Evolutionary conservation across 345 rosid species (phyloP).

Genomic region (Camelina neglecta): DNA sequence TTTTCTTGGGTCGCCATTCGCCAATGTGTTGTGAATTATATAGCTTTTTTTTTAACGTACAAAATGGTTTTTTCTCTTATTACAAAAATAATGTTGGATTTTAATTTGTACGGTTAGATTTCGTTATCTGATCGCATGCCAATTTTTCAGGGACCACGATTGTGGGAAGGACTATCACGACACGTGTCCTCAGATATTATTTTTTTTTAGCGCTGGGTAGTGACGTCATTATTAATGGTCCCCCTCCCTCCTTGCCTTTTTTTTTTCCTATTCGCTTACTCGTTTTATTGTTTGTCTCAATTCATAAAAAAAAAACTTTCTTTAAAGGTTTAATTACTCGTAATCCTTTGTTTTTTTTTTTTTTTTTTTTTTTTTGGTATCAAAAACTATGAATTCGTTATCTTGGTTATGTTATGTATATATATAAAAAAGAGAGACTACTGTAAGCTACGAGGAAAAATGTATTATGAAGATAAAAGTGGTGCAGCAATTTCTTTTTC

Average conservation of each 20-base stretch:
- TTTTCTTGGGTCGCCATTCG: too few relatives aligned
- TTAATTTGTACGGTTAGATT: conserved; percentile 24
- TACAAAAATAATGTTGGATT: conserved; percentile 16
- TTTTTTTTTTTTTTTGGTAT: too few relatives aligned
- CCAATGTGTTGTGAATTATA: neutral
- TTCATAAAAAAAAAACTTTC: too few relatives aligned
- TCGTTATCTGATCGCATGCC: conserved; percentile 41
- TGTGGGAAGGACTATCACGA: neutral
- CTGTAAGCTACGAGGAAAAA: too few relatives aligned
- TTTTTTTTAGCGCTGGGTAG: neutral
- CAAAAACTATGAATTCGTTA: too few relatives aligned
- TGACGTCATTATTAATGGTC: conserved; percentile 31
- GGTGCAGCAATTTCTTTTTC: neutral
- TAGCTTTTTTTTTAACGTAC: neutral
- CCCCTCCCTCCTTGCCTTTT: conserved; percentile 11
- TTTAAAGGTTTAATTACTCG: too few relatives aligned
- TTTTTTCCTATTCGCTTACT: neutral
- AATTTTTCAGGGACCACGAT: conserved; percentile 33
- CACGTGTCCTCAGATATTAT: conserved; percentile 33
- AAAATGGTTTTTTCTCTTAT: neutral
- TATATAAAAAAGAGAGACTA: too few relatives aligned
- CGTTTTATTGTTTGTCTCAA: too few relatives aligned
- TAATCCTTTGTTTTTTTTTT: too few relatives aligned
- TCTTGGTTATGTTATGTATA: too few relatives aligned
- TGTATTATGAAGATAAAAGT: neutral